Conservation (phyloP, 2,329 filamentous ascomycete species). For the Lachnellula hyalina region DNA sequence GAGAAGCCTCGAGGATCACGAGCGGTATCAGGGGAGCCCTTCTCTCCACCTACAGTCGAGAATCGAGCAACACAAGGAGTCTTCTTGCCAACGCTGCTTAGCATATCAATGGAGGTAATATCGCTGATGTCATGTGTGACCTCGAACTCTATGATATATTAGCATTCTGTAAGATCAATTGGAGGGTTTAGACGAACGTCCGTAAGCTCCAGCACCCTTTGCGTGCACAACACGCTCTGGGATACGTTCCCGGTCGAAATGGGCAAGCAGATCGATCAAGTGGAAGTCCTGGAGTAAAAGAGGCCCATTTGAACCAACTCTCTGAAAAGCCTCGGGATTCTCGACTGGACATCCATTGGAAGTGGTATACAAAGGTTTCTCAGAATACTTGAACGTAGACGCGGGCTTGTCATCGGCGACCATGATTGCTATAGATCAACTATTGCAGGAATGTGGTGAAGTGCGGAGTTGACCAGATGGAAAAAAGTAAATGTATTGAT, state of each 20-base stretch:
- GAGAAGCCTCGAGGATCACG: constrained; percentile 64
- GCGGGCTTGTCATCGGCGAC: constrained; percentile 39
- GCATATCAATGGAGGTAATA: constrained; percentile 24
- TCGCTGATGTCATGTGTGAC: constrained; percentile 29
- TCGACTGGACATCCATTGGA: constrained; percentile 55
- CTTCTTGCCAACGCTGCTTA: constrained; percentile 60
- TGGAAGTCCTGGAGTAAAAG: constrained; percentile 61
- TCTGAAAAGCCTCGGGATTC: constrained; percentile 47
- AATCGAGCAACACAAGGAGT: constrained; percentile 63
- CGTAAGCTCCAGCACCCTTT: constrained; percentile 42
- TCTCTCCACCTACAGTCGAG: constrained; percentile 66
- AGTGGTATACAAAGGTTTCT: constrained; percentile 53
- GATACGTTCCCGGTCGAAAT: constrained; percentile 48
- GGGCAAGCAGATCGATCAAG: constrained; percentile 55
- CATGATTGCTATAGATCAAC: constrained; percentile 32
- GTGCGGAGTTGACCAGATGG: background rate
- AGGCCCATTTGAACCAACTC: constrained; percentile 51
- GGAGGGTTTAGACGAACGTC: constrained; percentile 15
- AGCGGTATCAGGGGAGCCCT: constrained; percentile 61
- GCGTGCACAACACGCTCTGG: constrained; percentile 58
- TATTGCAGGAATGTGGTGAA: background rate
- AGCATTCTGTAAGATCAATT: constrained; percentile 7
- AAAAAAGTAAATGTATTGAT: no score
- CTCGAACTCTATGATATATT: constrained; percentile 21
- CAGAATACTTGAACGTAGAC: constrained; percentile 49